Evolutionary conservation across 2,329 filamentous ascomycete genomes (phyloP).

Genomic region (Chaetomium sp.): DNA sequence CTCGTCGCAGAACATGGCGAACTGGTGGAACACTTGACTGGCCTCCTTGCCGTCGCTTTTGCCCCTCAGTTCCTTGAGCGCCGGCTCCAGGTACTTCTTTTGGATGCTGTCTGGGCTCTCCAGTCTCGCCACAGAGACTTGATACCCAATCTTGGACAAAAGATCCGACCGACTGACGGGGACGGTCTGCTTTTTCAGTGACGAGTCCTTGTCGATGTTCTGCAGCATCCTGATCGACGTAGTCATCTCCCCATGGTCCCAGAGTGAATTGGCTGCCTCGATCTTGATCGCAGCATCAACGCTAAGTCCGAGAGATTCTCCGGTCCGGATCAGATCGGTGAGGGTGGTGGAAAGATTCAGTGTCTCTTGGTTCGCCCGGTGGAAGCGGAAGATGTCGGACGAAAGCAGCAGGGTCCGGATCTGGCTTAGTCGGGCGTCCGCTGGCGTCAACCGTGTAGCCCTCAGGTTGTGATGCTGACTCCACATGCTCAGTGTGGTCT

Average conservation of each 20-base stretch:
- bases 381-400: conserved; percentile 68
- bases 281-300: conserved; percentile 72
- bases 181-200: conserved; percentile 63
- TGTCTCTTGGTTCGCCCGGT: conserved; percentile 78
- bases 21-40: conserved; percentile 87
- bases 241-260: conserved; percentile 87
- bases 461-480: conserved; percentile 62
- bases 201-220: conserved; percentile 55
- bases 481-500: conserved; percentile 74
- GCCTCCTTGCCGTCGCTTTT: conserved; percentile 63
- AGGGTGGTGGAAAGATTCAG: conserved; percentile 78
- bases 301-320: conserved; percentile 62
- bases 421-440: conserved; percentile 64
- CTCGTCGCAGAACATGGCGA: conserved; percentile 90
- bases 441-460: conserved; percentile 48
- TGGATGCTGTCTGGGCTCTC: conserved; percentile 91
- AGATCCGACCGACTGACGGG: conserved; percentile 69
- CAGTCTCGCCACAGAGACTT: conserved; percentile 80
- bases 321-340: conserved; percentile 67
- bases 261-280: conserved; percentile 83
- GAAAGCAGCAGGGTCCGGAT: conserved; percentile 70
- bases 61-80: conserved; percentile 72
- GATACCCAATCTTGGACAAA: conserved; percentile 79
- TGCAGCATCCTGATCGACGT: conserved; percentile 86
- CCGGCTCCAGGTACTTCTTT: conserved; percentile 74